Base-by-base conservation (phyloP, 306 rosid species). In the Carpinus viminea region DNA sequence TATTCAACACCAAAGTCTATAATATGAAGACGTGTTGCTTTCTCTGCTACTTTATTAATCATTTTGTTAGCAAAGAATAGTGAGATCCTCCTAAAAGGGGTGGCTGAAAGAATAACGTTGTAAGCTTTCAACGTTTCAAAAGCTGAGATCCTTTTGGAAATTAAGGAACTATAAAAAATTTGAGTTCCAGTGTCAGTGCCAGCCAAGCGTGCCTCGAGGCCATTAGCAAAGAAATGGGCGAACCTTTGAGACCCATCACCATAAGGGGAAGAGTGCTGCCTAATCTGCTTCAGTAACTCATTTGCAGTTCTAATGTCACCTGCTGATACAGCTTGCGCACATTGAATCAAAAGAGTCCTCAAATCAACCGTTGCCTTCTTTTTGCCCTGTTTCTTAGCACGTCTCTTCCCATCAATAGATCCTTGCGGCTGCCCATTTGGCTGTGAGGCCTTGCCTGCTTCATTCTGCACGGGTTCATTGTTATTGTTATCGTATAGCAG, bases 1-100 rank as follows among this genome's bases (percentile, higher is more conserved):
- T 93, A 91, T 1, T 77, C 60, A 74, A 91, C 87, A 69, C 98
- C 98, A 64, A 93, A 93, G 76, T 93, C 98, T 36, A 93, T 79
- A 17, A 91, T 83, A 73, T 93, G 98, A 76, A 91, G 91, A 0
- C 84, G 62, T 65, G 80, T 79, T 51, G 92, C 88, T 46, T 86
- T 78, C 73, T 88, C 85, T 71, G 91, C 91, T 24, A 62, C 71
- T 41, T 82, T 84, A 10, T 75, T 0, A 52, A 93, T 91, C 82
- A 55, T 86, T 16, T 59, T 70, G 51, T 88, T 86, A 75, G 93
- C 86, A 56, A 91, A 87, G 83, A 85, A 69, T 75, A 83, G 83
- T 3, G 90, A 82, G 54, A 87, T 45, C 74, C 87, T 93, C 82
- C 41, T 87, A 85, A 87, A 93, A 12, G 98, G 98, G 60, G 89